phyloP scores from a whole-genome alignment of 164 flowering plant genomes.

The Magnolia changhungtana region DNA sequence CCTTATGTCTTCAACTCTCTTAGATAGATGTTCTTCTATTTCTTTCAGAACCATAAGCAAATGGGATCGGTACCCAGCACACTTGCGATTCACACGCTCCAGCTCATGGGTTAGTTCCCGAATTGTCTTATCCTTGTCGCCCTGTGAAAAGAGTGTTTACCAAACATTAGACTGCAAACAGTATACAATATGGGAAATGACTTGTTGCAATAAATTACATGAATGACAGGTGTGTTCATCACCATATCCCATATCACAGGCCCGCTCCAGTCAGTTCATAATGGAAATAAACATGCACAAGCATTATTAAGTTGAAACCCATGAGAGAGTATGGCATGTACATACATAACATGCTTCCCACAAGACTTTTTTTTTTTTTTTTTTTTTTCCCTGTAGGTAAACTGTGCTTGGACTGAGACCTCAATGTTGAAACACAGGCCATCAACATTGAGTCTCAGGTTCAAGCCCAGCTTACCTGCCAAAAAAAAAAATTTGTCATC shows the following conservation, averaged over 20 bases:
- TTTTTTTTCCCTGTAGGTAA: no score
- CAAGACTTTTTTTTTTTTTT: no score
- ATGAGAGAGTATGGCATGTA: no score
- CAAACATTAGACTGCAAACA: background rate
- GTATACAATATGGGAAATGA: no score
- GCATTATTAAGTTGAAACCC: no score
- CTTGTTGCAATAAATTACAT: background rate
- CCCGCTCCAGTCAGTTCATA: background rate
- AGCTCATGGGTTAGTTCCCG: slow-evolving; percentile 28
- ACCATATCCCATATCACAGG: background rate
- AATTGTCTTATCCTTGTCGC: slow-evolving; percentile 37
- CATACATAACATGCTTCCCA: no score
- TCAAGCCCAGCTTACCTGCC: no score
- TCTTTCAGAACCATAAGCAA: slow-evolving; percentile 42
- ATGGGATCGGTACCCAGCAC: slow-evolving; percentile 40
- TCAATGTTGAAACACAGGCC: no score
- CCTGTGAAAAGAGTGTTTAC: slow-evolving; percentile 23
- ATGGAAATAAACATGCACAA: background rate
- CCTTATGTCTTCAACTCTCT: slow-evolving; percentile 38
- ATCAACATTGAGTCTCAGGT: no score
- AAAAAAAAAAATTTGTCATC: no score
- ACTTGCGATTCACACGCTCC: slow-evolving; percentile 31
- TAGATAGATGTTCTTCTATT: slow-evolving; percentile 36
- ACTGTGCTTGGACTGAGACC: no score
- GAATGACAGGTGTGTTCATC: background rate